Conservation (phyloP, 2,329 filamentous ascomycete genomes). For the Talaromyces piceae region DNA sequence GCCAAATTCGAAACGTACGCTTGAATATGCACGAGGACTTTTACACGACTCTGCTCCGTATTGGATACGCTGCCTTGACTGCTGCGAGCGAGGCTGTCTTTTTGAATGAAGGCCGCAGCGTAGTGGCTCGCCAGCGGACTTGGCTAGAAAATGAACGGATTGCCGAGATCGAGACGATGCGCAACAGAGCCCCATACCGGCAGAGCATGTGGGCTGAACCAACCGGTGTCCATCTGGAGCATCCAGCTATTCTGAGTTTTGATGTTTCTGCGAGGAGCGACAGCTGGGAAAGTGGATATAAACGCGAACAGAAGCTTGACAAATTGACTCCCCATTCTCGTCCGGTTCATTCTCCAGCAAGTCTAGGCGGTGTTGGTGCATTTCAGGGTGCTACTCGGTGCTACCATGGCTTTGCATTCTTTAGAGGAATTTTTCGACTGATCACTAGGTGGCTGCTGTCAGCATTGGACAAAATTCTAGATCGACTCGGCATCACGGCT, state of each 20-base stretch:
- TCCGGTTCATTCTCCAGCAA: conserved; percentile 28
- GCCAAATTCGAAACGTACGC: conserved; percentile 71
- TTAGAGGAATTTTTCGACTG: conserved; percentile 65
- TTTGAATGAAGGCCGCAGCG: conserved; percentile 74
- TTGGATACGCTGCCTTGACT: conserved; percentile 81
- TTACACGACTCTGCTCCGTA: conserved; percentile 79
- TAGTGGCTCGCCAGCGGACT: conserved; percentile 67
- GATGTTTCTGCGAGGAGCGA: conserved; percentile 22
- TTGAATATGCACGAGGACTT: conserved; percentile 89
- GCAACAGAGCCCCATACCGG: conserved; percentile 20
- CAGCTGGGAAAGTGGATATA: conserved; percentile 41
- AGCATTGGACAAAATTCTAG: conserved; percentile 47
- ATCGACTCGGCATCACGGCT: conserved; percentile 52
- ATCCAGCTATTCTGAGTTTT: conserved; percentile 27
- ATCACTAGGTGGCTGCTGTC: conserved; percentile 53
- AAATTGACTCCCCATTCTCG: conserved; percentile 28
- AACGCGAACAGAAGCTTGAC: conserved; percentile 38
- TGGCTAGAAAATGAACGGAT: conserved; percentile 89
- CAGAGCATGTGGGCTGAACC: conserved; percentile 13
- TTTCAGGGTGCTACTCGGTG: conserved; percentile 71
- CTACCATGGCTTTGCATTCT: conserved; percentile 65
- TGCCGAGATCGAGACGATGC: conserved; percentile 59
- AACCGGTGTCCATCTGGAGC: conserved; percentile 21
- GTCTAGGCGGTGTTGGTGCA: conserved; percentile 63
- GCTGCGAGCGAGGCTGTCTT: conserved; percentile 95